These are phyloP conservation scores for Taphrina pruni DNA, from an alignment of 1,139 yeast genomes.

Conservation along the genomic window DNA sequence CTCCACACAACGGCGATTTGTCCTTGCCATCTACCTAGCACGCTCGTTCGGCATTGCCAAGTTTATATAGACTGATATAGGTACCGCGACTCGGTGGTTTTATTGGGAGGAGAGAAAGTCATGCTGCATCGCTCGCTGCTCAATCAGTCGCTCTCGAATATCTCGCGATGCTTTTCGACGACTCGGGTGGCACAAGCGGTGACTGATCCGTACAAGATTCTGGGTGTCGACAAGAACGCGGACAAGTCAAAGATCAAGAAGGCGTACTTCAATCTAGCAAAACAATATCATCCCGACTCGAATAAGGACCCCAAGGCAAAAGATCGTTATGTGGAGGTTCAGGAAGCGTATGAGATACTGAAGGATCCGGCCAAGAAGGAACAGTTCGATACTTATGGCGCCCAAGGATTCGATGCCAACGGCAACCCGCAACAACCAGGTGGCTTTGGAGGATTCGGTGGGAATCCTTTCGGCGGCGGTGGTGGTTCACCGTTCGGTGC, in stretches of 20 bases:
- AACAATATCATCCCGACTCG: slow-evolving; percentile 94
- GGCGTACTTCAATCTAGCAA: slow-evolving; percentile 85
- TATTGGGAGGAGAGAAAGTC: not conserved
- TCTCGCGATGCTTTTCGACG: slow-evolving; percentile 43
- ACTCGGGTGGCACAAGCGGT: slow-evolving; percentile 47
- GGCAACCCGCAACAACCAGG: slow-evolving; percentile 52
- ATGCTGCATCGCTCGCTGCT: slow-evolving; percentile 5
- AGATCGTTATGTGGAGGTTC: slow-evolving; percentile 85
- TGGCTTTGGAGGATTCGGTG: slow-evolving; percentile 48
- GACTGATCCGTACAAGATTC: slow-evolving; percentile 79
- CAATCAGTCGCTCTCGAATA: slow-evolving; percentile 13
- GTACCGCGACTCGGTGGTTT: not conserved
- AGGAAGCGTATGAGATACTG: slow-evolving; percentile 90
- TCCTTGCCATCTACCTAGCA: not conserved
- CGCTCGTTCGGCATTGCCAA: not conserved
- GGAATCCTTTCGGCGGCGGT: slow-evolving; percentile 52
- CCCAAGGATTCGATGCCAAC: slow-evolving; percentile 77
- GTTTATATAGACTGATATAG: not conserved
- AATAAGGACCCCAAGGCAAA: slow-evolving; percentile 91
- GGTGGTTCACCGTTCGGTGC: slow-evolving; percentile 49
- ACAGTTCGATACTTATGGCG: slow-evolving; percentile 90
- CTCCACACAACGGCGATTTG: not conserved
- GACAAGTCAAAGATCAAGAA: slow-evolving; percentile 85
- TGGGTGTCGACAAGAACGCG: slow-evolving; percentile 78
- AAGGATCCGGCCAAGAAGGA: slow-evolving; percentile 85